Base-by-base conservation (phyloP, 345 rosid genomes). In the Lepidium aucheri region DNA sequence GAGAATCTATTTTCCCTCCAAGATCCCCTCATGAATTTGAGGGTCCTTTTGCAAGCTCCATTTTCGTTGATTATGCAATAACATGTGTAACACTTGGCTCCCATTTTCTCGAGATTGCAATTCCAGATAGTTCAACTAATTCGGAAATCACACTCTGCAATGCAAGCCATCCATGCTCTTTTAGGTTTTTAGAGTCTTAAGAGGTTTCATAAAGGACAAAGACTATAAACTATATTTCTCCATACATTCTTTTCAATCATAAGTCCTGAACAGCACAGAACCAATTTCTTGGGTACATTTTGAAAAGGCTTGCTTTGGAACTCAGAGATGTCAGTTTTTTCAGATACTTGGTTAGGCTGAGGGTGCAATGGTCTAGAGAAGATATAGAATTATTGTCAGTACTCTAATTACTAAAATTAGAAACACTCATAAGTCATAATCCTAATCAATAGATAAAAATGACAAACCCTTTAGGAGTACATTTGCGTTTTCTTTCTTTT, bases 1-100 rank as follows among this genome's bases (percentile, higher is more conserved):
- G 66, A 94, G 76, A 68, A 90, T 82, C 96, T 97, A 94, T 76
- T 85, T 94, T 57, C 99, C 97, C 84, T 84, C 90, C 78, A 90
- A 78, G 76, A 90, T 83, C 28, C 84, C 99, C 90, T 88, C 73
- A 93, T 72, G 46, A 84, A 53, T 65, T 94, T 94, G 44, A 88
- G 78, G 34, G 97, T 94, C 72, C 99, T 86, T 82, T 72, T 85
- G 84, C 96, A 85, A 5, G 92, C 96, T 73, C 96, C 86, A 50
- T 81, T 90, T 67, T 86, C 86, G 46, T 94, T 79, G 9, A 77
- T 74, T 53, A 90, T 52, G 92, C 93, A 76, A 94, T 83, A 47
- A 94, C 75, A 65, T 90, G 96, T 35, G 99, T 90, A 72, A 84
- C 88, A 18, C 67, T 68, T 30, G 77, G 73, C 60, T 85, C 84